A percentile compares a stretch with the other conserved stretches of the same genome.
phyloP scores from a whole-genome alignment of 2,329 filamentous ascomycete genomes.

The Lasiodiplodia citricola region DNA sequence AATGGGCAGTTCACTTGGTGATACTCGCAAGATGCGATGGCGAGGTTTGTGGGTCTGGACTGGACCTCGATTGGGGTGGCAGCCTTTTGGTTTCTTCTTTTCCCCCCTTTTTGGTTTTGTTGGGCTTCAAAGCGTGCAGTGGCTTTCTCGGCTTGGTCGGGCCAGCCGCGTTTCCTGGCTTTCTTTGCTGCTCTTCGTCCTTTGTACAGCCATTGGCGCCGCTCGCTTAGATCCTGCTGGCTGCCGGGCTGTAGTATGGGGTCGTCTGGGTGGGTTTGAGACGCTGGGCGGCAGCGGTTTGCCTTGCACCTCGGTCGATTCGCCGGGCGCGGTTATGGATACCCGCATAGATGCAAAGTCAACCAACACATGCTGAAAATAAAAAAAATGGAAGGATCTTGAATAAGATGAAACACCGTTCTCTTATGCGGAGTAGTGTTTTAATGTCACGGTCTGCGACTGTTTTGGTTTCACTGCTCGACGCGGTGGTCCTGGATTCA shows the following conservation, averaged over 20 bases:
- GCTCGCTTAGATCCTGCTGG: constrained; percentile 10
- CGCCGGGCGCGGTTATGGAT: background rate
- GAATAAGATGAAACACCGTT: constrained; percentile 5
- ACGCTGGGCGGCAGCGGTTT: background rate
- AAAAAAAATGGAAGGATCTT: constrained; percentile 17
- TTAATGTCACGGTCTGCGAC: background rate
- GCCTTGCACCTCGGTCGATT: background rate
- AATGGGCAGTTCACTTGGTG: constrained; percentile 11
- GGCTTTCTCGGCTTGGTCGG: constrained; percentile 6
- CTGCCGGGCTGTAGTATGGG: background rate
- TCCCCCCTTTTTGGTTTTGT: constrained; percentile 9
- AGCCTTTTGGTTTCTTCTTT: constrained; percentile 4
- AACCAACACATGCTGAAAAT: constrained; percentile 1
- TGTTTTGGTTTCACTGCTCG: background rate
- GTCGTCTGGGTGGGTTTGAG: no score
- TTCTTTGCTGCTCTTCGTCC: background rate
- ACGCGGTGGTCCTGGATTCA: background rate
- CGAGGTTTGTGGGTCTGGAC: background rate
- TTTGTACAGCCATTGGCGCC: constrained; percentile 1
- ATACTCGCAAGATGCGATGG: background rate
- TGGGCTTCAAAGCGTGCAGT: background rate
- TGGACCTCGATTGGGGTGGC: background rate
- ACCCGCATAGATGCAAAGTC: constrained; percentile 13
- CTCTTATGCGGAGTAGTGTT: background rate
- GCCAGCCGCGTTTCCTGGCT: background rate